phyloP scores from a whole-genome alignment of 2,329 filamentous ascomycete genomes.

The Chaetomiaceae sp. region DNA sequence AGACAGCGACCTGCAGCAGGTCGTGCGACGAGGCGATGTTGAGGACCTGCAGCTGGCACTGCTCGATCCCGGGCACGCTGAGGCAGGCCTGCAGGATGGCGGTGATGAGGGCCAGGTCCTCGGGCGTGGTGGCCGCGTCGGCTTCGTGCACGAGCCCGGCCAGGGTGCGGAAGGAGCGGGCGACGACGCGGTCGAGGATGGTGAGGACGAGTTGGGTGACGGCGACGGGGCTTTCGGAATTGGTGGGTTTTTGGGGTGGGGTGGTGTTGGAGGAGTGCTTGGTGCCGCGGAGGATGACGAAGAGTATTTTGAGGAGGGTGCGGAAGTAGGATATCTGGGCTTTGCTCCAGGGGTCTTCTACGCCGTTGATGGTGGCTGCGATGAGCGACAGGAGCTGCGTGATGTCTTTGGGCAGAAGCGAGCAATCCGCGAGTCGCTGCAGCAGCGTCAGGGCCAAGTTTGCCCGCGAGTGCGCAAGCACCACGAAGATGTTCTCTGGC shows the following conservation, averaged over 20 bases:
- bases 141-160: slow-evolving; percentile 77
- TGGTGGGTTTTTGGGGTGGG: slow-evolving; percentile 26
- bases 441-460: slow-evolving; percentile 77
- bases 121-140: slow-evolving; percentile 57
- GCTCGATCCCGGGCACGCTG: slow-evolving; percentile 67
- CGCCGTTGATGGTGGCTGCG: slow-evolving; percentile 46
- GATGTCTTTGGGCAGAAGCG: slow-evolving; percentile 44
- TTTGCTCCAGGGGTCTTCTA: slow-evolving; percentile 48
- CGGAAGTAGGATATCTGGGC: slow-evolving; percentile 67
- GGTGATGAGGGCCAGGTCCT: slow-evolving; percentile 81
- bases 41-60: slow-evolving; percentile 64
- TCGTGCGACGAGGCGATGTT: slow-evolving; percentile 65
- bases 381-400: slow-evolving; percentile 46
- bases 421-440: slow-evolving; percentile 64
- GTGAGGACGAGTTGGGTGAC: slow-evolving; percentile 64
- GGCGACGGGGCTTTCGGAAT: slow-evolving; percentile 36
- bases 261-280: slow-evolving; percentile 33
- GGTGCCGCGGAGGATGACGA: slow-evolving; percentile 69
- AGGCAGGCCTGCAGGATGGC: slow-evolving; percentile 82
- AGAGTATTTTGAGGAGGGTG: slow-evolving; percentile 75
- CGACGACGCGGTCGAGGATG: slow-evolving; percentile 72
- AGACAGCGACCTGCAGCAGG: slow-evolving; percentile 72
- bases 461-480: slow-evolving; percentile 67
- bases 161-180: slow-evolving; percentile 73
- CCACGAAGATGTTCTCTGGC: slow-evolving; percentile 74